Evolutionary conservation across 495 filamentous ascomycete species (phyloP), one percentile per base, ranked within the genome.

Genomic region (Hypoxylon subgilvum): DNA sequence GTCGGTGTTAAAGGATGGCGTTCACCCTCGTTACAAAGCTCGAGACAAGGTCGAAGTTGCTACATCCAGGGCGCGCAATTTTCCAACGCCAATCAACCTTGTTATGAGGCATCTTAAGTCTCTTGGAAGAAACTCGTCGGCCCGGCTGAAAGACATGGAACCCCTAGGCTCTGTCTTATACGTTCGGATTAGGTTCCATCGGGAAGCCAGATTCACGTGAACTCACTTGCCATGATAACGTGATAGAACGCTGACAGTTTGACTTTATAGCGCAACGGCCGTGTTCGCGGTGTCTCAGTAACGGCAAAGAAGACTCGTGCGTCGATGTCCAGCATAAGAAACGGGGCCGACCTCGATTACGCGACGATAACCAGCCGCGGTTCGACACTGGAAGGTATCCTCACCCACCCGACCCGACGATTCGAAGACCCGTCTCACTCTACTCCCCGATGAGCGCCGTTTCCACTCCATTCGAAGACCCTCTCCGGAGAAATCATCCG

Each of bases 281-380:
- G 18, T 87, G 85, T 52, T 82, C 82, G 41, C 75, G 85, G 45
- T 87, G 85, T 66, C 65, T 82, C 46, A 79, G 75, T 44, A 84
- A 82, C 69, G 82, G 83, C 47, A 86, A 86, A 59, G 74, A 96
- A 82, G 88, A 92, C 45, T 83, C 88, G n/a, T 97, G 93, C 63
- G 80, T 91, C 44, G 94, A 98, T 72, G 91, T 97, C 17, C 91
- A 92, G 63, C 93, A 97, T 74, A 98, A 97, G 75, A 97, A 97
- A 70, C 81, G 94, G 56, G 94, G 94, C 16, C 82, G 94, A 51
- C 94, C 94, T 63, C 87, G 94, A 44, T 79, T 98, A 66, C 88
- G 93, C 68, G 92, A 96, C 65, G 94, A 97, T 45, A 72, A 77
- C 57, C 77, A 84, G 58, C 65, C 75, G 19, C 79, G 81, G 57